Percentiles rank a stretch among this genome's conserved stretches.
Evolutionary conservation across 805 yeast species (phyloP).

Genomic region (Kluyveromyces aestuarii): DNA sequence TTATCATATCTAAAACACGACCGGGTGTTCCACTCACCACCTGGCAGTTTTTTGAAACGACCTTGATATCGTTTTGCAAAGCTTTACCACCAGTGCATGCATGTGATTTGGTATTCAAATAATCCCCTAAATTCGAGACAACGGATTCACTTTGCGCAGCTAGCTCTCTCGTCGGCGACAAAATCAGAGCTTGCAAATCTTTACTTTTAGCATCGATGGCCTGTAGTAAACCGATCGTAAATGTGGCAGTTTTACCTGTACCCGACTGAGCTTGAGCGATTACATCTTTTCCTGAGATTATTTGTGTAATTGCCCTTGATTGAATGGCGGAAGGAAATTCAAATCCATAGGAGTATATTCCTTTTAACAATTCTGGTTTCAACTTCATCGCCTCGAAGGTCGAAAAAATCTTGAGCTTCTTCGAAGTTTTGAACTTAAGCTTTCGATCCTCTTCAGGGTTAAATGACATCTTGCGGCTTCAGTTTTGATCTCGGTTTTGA

Average conservation of each 20-base stretch:
- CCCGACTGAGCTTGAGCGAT: conserved; percentile 99
- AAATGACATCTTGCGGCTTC: conserved; percentile 37
- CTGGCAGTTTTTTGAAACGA: conserved; percentile 60
- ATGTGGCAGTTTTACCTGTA: conserved; percentile 99
- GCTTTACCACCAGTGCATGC: conserved; percentile 94
- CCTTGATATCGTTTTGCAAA: conserved; percentile 71
- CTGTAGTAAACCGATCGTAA: conserved; percentile 87
- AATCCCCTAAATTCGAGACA: conserved; percentile 76
- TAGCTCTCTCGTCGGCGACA: conserved; percentile 94
- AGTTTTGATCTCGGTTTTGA: conserved; percentile 6
- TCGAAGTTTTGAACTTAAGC: conserved; percentile 53
- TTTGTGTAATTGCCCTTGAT: conserved; percentile 91
- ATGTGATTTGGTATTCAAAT: conserved; percentile 76
- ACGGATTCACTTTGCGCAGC: conserved; percentile 91
- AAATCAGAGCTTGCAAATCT: conserved; percentile 79
- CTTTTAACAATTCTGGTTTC: conserved; percentile 50
- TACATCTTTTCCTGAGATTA: conserved; percentile 86
- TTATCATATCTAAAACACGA: conserved; percentile 83
- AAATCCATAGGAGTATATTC: conserved; percentile 82
- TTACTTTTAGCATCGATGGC: conserved; percentile 63
- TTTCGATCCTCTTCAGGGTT: conserved; percentile 51
- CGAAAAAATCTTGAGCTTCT: conserved; percentile 40
- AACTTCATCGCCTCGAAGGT: conserved; percentile 69
- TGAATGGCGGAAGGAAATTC: conserved; percentile 96
- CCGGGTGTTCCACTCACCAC: conserved; percentile 98